These are phyloP conservation scores for Quambalaria eucalypti DNA, from an alignment of 1,284 basidiomycete species.

Conservation along the genomic window DNA sequence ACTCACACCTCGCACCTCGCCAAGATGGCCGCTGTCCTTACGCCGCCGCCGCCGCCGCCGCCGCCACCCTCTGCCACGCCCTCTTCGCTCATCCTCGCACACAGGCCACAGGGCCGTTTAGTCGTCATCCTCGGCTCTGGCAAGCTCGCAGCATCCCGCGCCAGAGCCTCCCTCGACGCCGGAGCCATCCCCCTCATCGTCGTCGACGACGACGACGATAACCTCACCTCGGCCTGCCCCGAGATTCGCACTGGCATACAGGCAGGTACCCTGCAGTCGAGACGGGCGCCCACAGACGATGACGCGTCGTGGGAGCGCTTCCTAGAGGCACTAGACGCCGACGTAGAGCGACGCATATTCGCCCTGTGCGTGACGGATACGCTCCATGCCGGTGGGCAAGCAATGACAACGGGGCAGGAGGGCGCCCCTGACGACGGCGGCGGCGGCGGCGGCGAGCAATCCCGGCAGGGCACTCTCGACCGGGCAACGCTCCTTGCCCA, in stretches of 20 bases:
- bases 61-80: background rate
- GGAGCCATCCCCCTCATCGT: constrained; percentile 65
- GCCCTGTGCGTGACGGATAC: constrained; percentile 45
- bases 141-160: constrained; percentile 67
- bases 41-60: too few species aligned
- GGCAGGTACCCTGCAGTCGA: background rate
- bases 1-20: too few species aligned
- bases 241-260: constrained; percentile 54
- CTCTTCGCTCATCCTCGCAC: background rate
- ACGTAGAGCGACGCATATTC: constrained; percentile 18
- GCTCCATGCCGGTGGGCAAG: constrained; percentile 19
- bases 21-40: too few species aligned
- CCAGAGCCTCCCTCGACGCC: constrained; percentile 72
- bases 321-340: constrained; percentile 1
- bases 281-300: background rate
- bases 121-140: constrained; percentile 65
- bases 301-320: background rate
- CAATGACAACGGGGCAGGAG: too few species aligned
- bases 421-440: constrained; percentile 12
- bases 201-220: constrained; percentile 42
- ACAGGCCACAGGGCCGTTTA: background rate
- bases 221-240: constrained; percentile 54
- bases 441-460: background rate
- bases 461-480: constrained; percentile 10
- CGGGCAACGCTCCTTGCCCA: constrained; percentile 23